Base-by-base conservation (phyloP, 345 rosid genomes). In the Firmiana major region DNA sequence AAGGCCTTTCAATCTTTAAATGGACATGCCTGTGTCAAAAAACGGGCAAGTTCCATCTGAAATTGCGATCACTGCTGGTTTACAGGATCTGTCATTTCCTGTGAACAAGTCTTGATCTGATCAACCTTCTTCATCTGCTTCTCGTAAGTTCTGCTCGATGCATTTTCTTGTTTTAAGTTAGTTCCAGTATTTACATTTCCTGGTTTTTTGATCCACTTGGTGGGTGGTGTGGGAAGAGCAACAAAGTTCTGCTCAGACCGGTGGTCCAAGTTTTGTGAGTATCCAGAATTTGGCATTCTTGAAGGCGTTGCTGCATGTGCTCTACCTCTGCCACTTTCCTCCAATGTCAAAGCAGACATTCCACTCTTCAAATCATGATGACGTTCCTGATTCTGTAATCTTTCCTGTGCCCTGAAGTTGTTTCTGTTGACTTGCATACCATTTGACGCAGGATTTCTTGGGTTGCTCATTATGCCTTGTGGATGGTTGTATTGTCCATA, bases 211-310 rank as follows among this genome's bases (percentile, higher is more conserved):
- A 86, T 87, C 99, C 97, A 93, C 24, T 84, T 85, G 49, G 66
- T 78, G 12, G 97, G 93, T 16, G 97, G 98, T 24, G 90, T 71
- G 53, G 97, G 97, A 68, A 87, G 81, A 4, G 62, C 82, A 73
- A 83, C 83, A 55, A 59, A 57, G 75, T 76, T 86, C 81, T 78
- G 91, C 84, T 77, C 73, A 79, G 75, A 75, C 82, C 87, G 83
- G 22, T 78, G 82, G 55, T 36, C 81, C 53, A 78, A 62, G 53
- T 57, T 78, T 55, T 73, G 79, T 1, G 77, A 24, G 69, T 67
- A 78, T 40, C 86, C 86, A n/a, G 84, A 65, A 76, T 59, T 82
- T 19, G 80, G 83, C 77, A 65, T 65, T 80, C 78, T 77, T 9
- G 80, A 83, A 46, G 74, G 59, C 70, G 65, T 49, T 24, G 51